Base-by-base conservation (phyloP, 1,139 yeast genomes). In the Arxiozyma bovina region DNA sequence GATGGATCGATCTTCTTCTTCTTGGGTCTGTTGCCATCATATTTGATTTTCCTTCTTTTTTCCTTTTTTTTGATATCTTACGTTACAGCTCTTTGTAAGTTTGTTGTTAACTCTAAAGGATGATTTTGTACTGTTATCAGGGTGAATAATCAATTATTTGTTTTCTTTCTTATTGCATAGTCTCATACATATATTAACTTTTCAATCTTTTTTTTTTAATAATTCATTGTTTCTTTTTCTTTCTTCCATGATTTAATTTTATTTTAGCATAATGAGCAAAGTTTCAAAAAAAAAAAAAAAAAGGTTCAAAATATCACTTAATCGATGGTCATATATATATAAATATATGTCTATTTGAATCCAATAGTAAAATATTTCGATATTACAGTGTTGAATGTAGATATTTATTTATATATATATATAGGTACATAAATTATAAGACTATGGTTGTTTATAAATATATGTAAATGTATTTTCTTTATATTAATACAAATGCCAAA, bases 1-100 rank as follows among this genome's bases (percentile, higher is more conserved):
- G 45, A 58, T 67, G 71, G 50, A 69, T 63, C 8, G 60, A 55
- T 40, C 55, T 65, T 53, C 71, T 60, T 27, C 60, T 61, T 50
- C 71, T 61, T 30, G 71, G 71, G 58, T 67, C 71, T 11, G 61
- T 56, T 11, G 58, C 50, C 58, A 53, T 57, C 12, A 46, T 46
- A 18, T 12, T 27, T 11, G 11, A 6, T 21, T 34, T 40, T 27
- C 11, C 8, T 7, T 7, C 8, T 27, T 7, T 27, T 27, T 27
- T 27, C 2, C 30, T 27, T 27, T 5, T 27, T 27, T 27, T 23
- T 23, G 30, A 8, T 4, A 27, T 27, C 40, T 15, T 34, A 15
- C 40, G 40, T 34, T 34, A 34, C 12, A 15, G 5, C 8, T 34
- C 6, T 15, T 34, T 34, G n/a, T 15, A 34, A 34, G 40, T 15